Base-by-base conservation (phyloP, 345 rosid genomes). In the Isatis tinctoria region DNA sequence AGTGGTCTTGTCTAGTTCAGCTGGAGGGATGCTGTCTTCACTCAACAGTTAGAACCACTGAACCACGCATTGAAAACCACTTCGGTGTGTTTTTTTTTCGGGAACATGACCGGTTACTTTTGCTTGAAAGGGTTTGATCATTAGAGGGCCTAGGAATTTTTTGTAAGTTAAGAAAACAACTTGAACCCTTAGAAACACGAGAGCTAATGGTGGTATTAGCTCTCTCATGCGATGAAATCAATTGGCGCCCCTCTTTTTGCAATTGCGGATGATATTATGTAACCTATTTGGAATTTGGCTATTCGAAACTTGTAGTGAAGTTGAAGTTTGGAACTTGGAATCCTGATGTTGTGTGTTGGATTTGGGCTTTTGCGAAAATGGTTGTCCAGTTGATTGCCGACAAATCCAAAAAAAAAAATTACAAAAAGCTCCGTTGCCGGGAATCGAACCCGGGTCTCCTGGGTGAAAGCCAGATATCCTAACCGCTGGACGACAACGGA, bases 391-490 rank as follows among this genome's bases (percentile, higher is more conserved):
- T 10, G 48, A 47, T 20, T 30, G 6, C 11, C 7, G 1, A 48
- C 48, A 36, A 12, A 7, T 11, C 7, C 3, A 30, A 47, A 45
- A 64, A 0, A 4, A n/a, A n/a, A n/a, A n/a, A n/a, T n/a, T n/a
- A n/a, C 8, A 4, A 60, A 65, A 71, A 39, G 24, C 89, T 92
- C 98, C 90, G 82, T 70, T 90, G 93, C 92, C 98, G 90, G 97
- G 89, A 85, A 93, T 89, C 87, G 93, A 93, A 87, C 97, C 93
- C 92, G 93, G 93, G 93, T 87, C 92, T 80, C 93, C 90, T 89
- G 97, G 97, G 93, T 89, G 93, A 89, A 90, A 93, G 96, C 93
- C 96, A 89, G 90, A 82, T 45, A 89, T 89, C 93, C 97, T 93
- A 82, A 85, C 97, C 98, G 87, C 88, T 93, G 94, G 97, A 91